phyloP scores from a whole-genome alignment of 192 early-diverging fungal genomes.

The Gryganskiella cystojenkinii region DNA sequence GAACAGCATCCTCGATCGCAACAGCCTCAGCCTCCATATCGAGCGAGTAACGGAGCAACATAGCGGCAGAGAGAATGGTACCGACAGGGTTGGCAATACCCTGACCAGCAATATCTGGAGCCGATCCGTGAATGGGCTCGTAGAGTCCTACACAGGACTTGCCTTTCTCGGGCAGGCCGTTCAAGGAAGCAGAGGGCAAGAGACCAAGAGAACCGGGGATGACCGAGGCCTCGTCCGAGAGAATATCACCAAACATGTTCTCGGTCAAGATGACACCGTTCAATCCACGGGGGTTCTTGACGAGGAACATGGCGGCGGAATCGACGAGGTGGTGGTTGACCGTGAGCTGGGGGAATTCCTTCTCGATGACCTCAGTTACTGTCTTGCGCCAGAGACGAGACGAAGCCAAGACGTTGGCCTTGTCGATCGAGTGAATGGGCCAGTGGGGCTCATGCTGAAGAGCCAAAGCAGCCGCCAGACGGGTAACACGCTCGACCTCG shows the following conservation, averaged over 20 bases:
- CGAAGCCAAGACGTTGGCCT: slow-evolving; percentile 98
- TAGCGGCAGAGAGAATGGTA: slow-evolving; percentile 94
- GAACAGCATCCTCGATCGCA: slow-evolving; percentile 92
- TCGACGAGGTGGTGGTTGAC: slow-evolving; percentile 96
- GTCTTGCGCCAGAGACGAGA: slow-evolving; percentile 97
- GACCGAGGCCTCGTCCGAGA: slow-evolving; percentile 95
- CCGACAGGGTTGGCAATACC: slow-evolving; percentile 97
- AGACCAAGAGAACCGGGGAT: slow-evolving; percentile 96
- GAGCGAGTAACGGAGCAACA: slow-evolving; percentile 96
- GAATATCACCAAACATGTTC: slow-evolving; percentile 99
- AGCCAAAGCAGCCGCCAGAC: slow-evolving; percentile 89
- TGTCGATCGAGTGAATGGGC: slow-evolving; percentile 97
- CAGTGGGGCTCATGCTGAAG: slow-evolving; percentile 80
- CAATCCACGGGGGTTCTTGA: slow-evolving; percentile 87
- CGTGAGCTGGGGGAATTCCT: slow-evolving; percentile 90
- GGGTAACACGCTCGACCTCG: slow-evolving; percentile 96
- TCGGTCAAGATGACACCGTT: slow-evolving; percentile 98
- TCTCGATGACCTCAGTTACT: slow-evolving; percentile 88
- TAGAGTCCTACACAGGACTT: slow-evolving; percentile 86
- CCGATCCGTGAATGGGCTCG: slow-evolving; percentile 99
- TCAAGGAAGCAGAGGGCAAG: slow-evolving; percentile 91
- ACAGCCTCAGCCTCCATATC: slow-evolving; percentile 90
- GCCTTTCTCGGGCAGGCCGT: slow-evolving; percentile 82
- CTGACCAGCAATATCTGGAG: slow-evolving; percentile 98
- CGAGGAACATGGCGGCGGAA: slow-evolving; percentile 97